Evolutionary conservation across 2,329 filamentous ascomycete species (phyloP), one percentile per base, ranked within the genome.

Genomic region (Ampelomyces quisqualis): DNA sequence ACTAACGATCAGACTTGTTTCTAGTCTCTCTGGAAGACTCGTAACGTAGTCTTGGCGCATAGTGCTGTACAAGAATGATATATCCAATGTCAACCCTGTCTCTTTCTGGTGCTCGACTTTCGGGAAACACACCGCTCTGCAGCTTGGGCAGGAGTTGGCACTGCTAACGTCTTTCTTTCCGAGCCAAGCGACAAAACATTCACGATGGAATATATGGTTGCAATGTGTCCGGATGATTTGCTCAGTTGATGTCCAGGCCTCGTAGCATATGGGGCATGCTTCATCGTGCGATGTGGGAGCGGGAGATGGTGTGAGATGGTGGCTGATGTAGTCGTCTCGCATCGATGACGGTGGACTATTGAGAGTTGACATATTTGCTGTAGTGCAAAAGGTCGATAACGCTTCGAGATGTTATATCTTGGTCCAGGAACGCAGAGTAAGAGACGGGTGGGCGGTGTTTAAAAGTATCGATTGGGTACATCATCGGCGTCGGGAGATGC

Each of bases 101-200:
- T 34, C 24, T 18, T 34, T 34, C 17, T 27, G 7, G 21, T 43
- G 29, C 23, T 40, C 38, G 22, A 18, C 20, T 11, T 29, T 34
- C 2, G 39, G 44, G 26, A 38, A 40, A 36, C 35, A 40, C 7
- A 42, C 23, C 15, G 40, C 36, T 14, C 41, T 31, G 14, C 41
- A 45, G 8, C 28, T 36, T 6, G 42, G 42, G 18, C 36, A 45
- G 5, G 36, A 40, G 18, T 45, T 45, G 7, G 36, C 42, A 24
- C 37, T 37, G 11, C 37, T 27, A 14, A 43, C 31, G 22, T 34
- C 36, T 29, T 38, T 27, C 20, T 31, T 35, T 20, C 35, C 40
- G 29, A 40, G 32, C 42, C 42, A 45, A 1, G 41, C 28, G 11
- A 34, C 11, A 10, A 44, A 34, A 27, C 35, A 40, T 7, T 39